phyloP scores from a whole-genome alignment of 2,329 filamentous ascomycete species.

The Talaromyces albobiverticillius region DNA sequence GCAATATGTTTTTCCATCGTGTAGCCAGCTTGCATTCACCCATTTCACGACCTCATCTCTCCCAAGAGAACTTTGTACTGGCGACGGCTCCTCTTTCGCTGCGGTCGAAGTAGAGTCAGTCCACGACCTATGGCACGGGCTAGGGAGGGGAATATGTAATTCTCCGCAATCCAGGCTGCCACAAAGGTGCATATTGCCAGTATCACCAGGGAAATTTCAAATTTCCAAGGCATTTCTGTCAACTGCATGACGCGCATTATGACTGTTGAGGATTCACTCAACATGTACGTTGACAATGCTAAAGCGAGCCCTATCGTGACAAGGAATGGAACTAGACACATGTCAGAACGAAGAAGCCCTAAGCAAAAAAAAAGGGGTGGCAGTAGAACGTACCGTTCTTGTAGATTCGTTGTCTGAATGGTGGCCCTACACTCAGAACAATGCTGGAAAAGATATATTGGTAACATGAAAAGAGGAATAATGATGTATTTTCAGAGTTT shows the following conservation, averaged over 20 bases:
- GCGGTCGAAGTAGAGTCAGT: constrained; percentile 55
- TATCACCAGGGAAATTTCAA: constrained; percentile 68
- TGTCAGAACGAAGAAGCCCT: constrained; percentile 11
- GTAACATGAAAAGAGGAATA: constrained; percentile 89
- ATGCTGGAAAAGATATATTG: constrained; percentile 92
- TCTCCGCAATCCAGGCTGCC: constrained; percentile 69
- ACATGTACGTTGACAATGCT: constrained; percentile 72
- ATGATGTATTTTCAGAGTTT: constrained; percentile 88
- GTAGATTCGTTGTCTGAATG: constrained; percentile 77
- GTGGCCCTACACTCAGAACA: constrained; percentile 84
- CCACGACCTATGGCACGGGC: constrained; percentile 64
- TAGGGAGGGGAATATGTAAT: constrained; percentile 65
- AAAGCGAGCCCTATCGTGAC: constrained; percentile 69
- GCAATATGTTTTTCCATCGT: background rate
- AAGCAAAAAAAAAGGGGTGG: background rate
- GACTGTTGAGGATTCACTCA: constrained; percentile 69
- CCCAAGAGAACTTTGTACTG: constrained; percentile 80
- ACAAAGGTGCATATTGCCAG: constrained; percentile 69
- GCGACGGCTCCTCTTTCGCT: constrained; percentile 73
- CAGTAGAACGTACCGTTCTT: constrained; percentile 66
- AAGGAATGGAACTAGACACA: constrained; percentile 70
- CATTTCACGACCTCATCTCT: constrained; percentile 51
- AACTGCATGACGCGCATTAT: constrained; percentile 78
- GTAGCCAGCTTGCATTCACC: background rate
- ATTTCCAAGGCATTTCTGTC: constrained; percentile 69